Evolutionary conservation across 306 rosid genomes (phyloP), one percentile per base, ranked within the genome.

Genomic region (Quillaja saponaria): DNA sequence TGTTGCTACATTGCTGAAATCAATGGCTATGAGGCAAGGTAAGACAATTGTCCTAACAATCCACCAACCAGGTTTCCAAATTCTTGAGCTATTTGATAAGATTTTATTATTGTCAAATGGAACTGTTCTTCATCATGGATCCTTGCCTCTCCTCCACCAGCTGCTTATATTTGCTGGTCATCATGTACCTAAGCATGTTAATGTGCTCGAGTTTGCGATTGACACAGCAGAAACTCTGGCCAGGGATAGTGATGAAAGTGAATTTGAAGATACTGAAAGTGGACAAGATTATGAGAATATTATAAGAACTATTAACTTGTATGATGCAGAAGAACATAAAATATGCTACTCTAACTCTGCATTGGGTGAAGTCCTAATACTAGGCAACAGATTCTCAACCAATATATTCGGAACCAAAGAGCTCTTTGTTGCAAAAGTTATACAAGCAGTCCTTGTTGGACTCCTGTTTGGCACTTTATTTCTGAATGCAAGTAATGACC

Each of bases 361-460:
- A 28, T 42, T 62, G 3, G 46, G 38, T 19, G 82, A 82, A 48
- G 70, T 71, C 40, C 19, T 64, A 46, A 68, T 78, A 18, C 70
- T 71, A 33, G 52, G 74, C 13, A 44, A 71, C 44, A 73, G 87
- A 66, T 79, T 82, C 52, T 65, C 55, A 54, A 66, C 45, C 46
- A 79, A 69, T 38, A 65, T 82, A 18, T 66, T 44, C 47, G 73
- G 82, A 64, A 82, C 82, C 45, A 76, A 58, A 50, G 67, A 76
- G 52, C 85, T 87, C 14, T 90, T 87, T 18, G 41, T 66, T 13
- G 38, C 85, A 13, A 81, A 90, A 55, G 83, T 78, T 57, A 76
- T 85, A 58, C 92, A 90, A 46, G 88, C 97, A 25, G 7, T 85
- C 8, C 64, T 82, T 44, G 90, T 80, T 41, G 94, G 95, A 34